A percentile compares a stretch with the other conserved stretches of the same genome.
These are phyloP conservation scores for Whalleya microplaca DNA, from an alignment of 2,329 filamentous ascomycete genomes.

Conservation along the genomic window DNA sequence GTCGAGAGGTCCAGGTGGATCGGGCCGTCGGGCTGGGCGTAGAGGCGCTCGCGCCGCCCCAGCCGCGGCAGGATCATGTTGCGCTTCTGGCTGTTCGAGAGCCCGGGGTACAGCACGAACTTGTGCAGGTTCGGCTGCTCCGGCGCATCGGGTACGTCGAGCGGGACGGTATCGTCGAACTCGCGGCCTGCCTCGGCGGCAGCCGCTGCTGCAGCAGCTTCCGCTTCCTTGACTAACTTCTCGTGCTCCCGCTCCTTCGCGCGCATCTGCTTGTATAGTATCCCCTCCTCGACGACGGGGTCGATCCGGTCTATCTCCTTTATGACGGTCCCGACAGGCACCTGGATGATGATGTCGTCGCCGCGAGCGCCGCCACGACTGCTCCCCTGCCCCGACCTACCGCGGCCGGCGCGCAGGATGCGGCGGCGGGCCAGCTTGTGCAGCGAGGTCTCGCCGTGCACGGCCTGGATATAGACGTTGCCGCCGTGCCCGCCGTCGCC, in stretches of 20 bases:
- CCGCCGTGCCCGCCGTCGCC: constrained; percentile 93
- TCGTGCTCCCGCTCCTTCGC: constrained; percentile 42
- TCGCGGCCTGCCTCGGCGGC: constrained; percentile 43
- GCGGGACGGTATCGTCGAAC: constrained; percentile 17
- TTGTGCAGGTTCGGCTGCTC: constrained; percentile 62
- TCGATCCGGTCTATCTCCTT: constrained; percentile 80
- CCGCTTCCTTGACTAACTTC: constrained; percentile 31
- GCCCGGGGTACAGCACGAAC: constrained; percentile 85
- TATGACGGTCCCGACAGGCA: constrained; percentile 90
- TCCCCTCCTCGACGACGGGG: constrained; percentile 68
- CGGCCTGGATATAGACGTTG: constrained; percentile 91
- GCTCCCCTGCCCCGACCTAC: constrained; percentile 79
- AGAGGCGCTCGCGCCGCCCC: constrained; percentile 55
- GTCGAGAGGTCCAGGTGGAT: constrained; percentile 74
- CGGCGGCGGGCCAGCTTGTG: constrained; percentile 85
- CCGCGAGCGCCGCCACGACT: constrained; percentile 76
- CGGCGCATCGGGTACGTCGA: constrained; percentile 40
- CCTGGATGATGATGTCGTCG: constrained; percentile 84
- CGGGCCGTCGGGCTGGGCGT: constrained; percentile 72
- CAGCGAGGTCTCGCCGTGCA: constrained; percentile 86
- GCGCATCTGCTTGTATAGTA: constrained; percentile 41
- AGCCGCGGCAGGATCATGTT: constrained; percentile 54
- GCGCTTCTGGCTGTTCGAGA: constrained; percentile 69
- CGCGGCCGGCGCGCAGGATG: constrained; percentile 73
- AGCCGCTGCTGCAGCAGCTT: constrained; percentile 45